Evolutionary conservation across 495 filamentous ascomycete genomes (phyloP).

Genomic region (Talaromyces wortmannii): DNA sequence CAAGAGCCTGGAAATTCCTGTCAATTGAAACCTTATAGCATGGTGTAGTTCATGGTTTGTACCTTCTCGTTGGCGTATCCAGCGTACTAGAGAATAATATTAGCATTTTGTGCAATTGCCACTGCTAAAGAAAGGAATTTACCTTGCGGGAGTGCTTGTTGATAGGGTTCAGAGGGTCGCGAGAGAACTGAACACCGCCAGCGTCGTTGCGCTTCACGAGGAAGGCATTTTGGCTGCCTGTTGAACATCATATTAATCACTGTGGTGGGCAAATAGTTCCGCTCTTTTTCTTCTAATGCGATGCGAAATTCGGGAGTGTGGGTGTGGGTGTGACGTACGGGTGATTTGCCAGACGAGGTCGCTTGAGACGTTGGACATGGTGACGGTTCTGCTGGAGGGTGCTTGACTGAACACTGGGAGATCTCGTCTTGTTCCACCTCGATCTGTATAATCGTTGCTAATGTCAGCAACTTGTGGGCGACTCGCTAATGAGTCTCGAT

Average conservation of each 20-base stretch:
- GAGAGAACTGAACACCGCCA: conserved; percentile 81
- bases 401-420: background rate
- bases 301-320: background rate
- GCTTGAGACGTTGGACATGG: conserved; percentile 61
- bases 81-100: conserved; percentile 54
- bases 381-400: conserved; percentile 13
- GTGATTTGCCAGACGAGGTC: conserved; percentile 88
- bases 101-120: conserved; percentile 6
- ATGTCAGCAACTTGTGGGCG: background rate
- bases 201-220: conserved; percentile 78
- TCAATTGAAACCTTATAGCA: conserved; percentile 5
- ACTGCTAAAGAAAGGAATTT: conserved; percentile 6
- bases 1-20: conserved; percentile 59
- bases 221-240: conserved; percentile 75
- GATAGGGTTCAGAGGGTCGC: conserved; percentile 81
- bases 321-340: conserved; percentile 51
- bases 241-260: background rate
- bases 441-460: background rate
- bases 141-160: conserved; percentile 94
- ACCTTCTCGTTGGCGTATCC: conserved; percentile 94
- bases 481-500: conserved; percentile 4
- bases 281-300: background rate
- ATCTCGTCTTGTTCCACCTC: background rate
- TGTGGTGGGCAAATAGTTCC: background rate
- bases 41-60: conserved; percentile 16